These are phyloP conservation scores for Talaromyces sp. DNA, from an alignment of 2,329 filamentous ascomycete species.

Conservation along the genomic window DNA sequence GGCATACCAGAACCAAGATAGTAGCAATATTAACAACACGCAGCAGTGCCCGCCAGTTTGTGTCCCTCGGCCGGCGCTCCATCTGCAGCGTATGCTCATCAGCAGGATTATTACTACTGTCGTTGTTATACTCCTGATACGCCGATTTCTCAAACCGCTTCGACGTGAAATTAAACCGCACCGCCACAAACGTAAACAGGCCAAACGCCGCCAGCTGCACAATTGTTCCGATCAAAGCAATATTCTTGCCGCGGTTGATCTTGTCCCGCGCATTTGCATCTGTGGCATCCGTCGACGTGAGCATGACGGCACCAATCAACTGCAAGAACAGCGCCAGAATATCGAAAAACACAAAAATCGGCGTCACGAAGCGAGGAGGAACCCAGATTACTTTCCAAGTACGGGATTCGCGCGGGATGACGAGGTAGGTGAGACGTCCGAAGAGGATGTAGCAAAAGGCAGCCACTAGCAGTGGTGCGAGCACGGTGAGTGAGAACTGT, in stretches of 20 bases:
- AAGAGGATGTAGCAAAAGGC: conserved; percentile 38
- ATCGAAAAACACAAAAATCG: conserved; percentile 41
- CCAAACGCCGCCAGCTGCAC: conserved; percentile 45
- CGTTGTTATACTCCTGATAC: conserved; percentile 19
- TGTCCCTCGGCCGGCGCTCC: conserved; percentile 19
- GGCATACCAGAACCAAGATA: conserved; percentile 26
- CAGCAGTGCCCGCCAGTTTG: conserved; percentile 29
- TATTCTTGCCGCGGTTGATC: conserved; percentile 31
- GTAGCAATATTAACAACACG: conserved; percentile 27
- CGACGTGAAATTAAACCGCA: conserved; percentile 46
- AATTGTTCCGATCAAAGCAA: conserved; percentile 39
- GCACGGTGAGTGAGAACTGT: conserved; percentile 36
- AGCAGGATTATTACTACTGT: not conserved
- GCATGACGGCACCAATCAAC: conserved; percentile 33
- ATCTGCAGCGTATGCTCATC: conserved; percentile 12
- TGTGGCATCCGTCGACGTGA: conserved; percentile 30
- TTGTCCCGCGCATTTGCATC: conserved; percentile 19
- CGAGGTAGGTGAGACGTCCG: conserved; percentile 35
- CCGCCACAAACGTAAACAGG: conserved; percentile 43
- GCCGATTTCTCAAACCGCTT: conserved; percentile 30
- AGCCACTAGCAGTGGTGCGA: conserved; percentile 39
- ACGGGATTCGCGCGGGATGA: conserved; percentile 30
- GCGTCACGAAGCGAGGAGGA: conserved; percentile 29
- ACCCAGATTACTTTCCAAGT: conserved; percentile 36
- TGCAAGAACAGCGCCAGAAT: conserved; percentile 37